A percentile compares a stretch with the other conserved stretches of the same genome.
phyloP scores from a whole-genome alignment of 352 stramenopile species.

The Phytophthora citrophthora region DNA sequence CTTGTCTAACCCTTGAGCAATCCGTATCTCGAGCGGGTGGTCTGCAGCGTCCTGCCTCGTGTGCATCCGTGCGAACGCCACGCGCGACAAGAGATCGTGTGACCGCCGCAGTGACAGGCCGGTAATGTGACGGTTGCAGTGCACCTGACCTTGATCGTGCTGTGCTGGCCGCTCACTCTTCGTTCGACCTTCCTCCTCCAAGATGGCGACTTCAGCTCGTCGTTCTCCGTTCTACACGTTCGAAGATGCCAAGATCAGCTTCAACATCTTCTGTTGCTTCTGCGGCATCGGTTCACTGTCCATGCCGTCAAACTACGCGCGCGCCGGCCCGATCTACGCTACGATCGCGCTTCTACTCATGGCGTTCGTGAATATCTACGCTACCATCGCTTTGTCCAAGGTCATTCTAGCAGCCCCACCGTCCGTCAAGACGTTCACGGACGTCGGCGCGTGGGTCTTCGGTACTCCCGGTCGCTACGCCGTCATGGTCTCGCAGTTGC shows the following conservation, averaged over 20 bases:
- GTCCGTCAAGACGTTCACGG: conserved; percentile 52
- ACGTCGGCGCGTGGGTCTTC: conserved; percentile 54
- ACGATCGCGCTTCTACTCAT: conserved; percentile 63
- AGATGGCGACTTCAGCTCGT: conserved; percentile 11
- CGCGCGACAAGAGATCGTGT: conserved; percentile 25
- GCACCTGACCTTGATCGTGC: not conserved
- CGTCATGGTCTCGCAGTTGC: conserved; percentile 51
- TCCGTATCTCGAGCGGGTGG: conserved; percentile 35
- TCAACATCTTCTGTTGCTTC: conserved; percentile 73
- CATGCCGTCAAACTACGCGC: conserved; percentile 73
- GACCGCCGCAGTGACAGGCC: not conserved
- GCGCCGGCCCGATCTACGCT: conserved; percentile 51
- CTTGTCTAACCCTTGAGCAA: conserved; percentile 9
- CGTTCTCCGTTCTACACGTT: conserved; percentile 44
- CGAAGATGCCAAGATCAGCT: conserved; percentile 64
- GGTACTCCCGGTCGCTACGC: conserved; percentile 45
- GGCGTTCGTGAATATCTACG: conserved; percentile 71
- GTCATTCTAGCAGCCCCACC: conserved; percentile 45
- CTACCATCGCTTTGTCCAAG: conserved; percentile 49
- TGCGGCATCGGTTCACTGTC: conserved; percentile 72
- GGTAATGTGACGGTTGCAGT: too few species aligned
- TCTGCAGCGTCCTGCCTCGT: conserved; percentile 19
- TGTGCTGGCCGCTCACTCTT: conserved; percentile 20
- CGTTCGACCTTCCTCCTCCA: conserved; percentile 8
- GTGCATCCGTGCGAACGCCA: conserved; percentile 13